These are phyloP conservation scores for Cytospora chrysosperma DNA, from an alignment of 2,329 filamentous ascomycete genomes.

Conservation along the genomic window DNA sequence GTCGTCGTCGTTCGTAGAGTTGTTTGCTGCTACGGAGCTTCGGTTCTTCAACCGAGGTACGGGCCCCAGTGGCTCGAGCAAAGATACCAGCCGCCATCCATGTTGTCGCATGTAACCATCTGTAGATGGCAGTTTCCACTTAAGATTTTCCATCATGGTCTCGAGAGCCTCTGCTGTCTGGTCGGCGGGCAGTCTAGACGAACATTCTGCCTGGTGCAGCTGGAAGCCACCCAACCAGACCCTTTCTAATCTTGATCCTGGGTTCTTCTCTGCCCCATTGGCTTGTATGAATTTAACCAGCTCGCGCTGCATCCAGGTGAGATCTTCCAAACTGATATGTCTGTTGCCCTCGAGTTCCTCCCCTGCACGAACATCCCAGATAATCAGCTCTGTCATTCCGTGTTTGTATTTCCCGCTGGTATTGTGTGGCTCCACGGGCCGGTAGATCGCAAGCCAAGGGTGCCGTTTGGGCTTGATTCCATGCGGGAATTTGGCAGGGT, in stretches of 20 bases:
- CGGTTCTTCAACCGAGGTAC: background rate
- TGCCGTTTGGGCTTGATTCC: conserved; percentile 34
- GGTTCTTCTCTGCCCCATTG: conserved; percentile 33
- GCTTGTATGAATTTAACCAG: conserved; percentile 41
- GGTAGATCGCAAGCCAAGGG: conserved; percentile 52
- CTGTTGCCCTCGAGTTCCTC: conserved; percentile 28
- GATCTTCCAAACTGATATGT: conserved; percentile 33
- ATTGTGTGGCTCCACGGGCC: conserved; percentile 41
- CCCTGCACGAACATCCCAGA: conserved; percentile 49
- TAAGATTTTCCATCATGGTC: conserved; percentile 34
- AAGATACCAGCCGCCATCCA: conserved; percentile 41
- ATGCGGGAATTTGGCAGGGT: conserved; percentile 27
- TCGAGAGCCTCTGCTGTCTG: conserved; percentile 40
- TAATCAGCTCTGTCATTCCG: conserved; percentile 46
- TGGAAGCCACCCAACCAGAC: conserved; percentile 48
- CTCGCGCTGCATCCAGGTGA: conserved; percentile 46
- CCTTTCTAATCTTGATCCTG: conserved; percentile 35
- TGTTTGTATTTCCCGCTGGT: conserved; percentile 10
- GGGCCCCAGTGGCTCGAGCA: conserved; percentile 14
- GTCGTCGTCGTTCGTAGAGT: conserved; percentile 27
- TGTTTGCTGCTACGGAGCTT: conserved; percentile 24
- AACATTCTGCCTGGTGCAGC: conserved; percentile 22
- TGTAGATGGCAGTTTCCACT: conserved; percentile 37
- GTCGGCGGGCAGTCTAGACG: conserved; percentile 40
- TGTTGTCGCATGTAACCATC: conserved; percentile 30